Evolutionary conservation across 352 stramenopile species (phyloP).

Genomic region (Lagenidium sp.): DNA sequence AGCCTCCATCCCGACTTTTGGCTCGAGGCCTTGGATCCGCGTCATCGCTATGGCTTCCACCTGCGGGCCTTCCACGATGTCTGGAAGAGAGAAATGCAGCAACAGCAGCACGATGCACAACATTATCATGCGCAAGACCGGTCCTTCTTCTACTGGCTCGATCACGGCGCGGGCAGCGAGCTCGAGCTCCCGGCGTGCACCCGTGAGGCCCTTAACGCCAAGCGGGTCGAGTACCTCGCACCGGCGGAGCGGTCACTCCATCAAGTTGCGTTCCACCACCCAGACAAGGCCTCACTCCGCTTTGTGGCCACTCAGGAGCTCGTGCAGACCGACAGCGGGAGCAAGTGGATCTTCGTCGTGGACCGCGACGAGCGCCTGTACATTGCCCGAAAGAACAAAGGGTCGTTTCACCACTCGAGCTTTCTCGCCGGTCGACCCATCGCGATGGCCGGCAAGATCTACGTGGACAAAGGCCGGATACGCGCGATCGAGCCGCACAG

Average conservation of each 20-base stretch:
- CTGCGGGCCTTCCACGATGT: slow-evolving; percentile 49
- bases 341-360: slow-evolving; percentile 80
- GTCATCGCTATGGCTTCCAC: slow-evolving; percentile 68
- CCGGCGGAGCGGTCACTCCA: slow-evolving; percentile 25
- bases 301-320: slow-evolving; percentile 24
- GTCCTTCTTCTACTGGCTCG: slow-evolving; percentile 70
- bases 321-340: slow-evolving; percentile 47
- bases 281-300: slow-evolving; percentile 7
- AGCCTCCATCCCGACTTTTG: slow-evolving; percentile 66
- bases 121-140: slow-evolving; percentile 5
- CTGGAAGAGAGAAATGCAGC: slow-evolving; percentile 42
- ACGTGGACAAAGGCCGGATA: slow-evolving; percentile 45
- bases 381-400: slow-evolving; percentile 63
- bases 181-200: slow-evolving; percentile 48
- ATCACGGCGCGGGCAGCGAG: slow-evolving; percentile 31
- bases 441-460: slow-evolving; percentile 53
- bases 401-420: slow-evolving; percentile 70
- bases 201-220: slow-evolving; percentile 28
- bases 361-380: slow-evolving; percentile 25
- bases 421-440: slow-evolving; percentile 59
- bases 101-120: background rate
- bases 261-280: slow-evolving; percentile 27
- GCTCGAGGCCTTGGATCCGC: slow-evolving; percentile 60
- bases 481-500: slow-evolving; percentile 61
- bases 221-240: slow-evolving; percentile 46